Evolutionary conservation across 768 basidiomycete genomes (phyloP).

Genomic region (Tylopilus subfusipes): DNA sequence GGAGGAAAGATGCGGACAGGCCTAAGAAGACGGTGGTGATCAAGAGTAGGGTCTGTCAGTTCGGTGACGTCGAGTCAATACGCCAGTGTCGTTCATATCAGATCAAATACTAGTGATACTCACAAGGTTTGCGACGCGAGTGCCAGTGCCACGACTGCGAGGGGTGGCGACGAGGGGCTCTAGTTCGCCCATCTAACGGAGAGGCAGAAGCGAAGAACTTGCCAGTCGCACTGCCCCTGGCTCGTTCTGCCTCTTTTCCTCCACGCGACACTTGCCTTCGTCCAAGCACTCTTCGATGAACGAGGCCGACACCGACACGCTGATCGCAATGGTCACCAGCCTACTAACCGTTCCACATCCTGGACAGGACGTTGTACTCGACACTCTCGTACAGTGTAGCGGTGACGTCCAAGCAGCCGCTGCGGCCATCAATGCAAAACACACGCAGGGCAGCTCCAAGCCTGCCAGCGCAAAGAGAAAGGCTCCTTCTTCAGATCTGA

Average conservation of each 20-base stretch:
- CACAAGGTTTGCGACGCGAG: conserved; percentile 12
- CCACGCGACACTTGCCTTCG: not conserved
- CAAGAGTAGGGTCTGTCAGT: conserved; percentile 13
- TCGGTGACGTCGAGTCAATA: not conserved
- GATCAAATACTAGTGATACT: not conserved
- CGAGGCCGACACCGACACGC: conserved; percentile 56
- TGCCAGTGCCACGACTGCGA: not conserved
- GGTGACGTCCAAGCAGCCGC: conserved; percentile 59
- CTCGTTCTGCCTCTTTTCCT: not conserved
- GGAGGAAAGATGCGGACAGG: conserved; percentile 2
- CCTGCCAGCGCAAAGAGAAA: conserved; percentile 41
- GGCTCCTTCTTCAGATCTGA: conserved; percentile 43
- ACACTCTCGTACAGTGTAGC: conserved; percentile 52
- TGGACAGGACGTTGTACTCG: conserved; percentile 45
- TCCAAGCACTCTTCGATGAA: conserved; percentile 17
- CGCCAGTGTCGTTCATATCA: not conserved
- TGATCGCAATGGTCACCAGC: conserved; percentile 66
- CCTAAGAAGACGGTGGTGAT: conserved; percentile 2
- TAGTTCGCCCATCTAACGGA: conserved; percentile 8
- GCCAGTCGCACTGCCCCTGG: conserved; percentile 2
- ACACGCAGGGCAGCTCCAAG: conserved; percentile 14
- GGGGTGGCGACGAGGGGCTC: not conserved
- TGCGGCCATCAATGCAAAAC: conserved; percentile 32
- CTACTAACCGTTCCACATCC: conserved; percentile 39
- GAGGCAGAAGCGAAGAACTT: not conserved